phyloP scores from a whole-genome alignment of 83 land plant species.

The Picea abies region DNA sequence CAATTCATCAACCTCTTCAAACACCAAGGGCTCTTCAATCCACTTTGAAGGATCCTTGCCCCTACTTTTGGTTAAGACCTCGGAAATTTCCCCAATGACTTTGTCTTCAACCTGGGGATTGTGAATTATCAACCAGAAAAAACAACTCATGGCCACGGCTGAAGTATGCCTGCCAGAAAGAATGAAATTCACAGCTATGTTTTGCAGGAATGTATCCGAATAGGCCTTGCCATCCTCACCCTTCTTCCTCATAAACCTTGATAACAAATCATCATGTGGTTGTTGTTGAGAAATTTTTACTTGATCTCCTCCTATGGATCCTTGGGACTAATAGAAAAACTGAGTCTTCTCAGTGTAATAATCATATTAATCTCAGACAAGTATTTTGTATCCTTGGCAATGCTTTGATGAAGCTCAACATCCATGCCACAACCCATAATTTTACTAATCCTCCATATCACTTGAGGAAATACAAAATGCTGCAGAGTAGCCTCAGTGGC shows the following conservation, averaged over 20 bases:
- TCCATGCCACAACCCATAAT: constrained; percentile 45
- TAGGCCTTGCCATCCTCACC: constrained; percentile 45
- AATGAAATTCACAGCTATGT: constrained; percentile 66
- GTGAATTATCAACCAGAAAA: constrained; percentile 61
- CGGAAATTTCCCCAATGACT: not conserved
- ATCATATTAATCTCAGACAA: constrained; percentile 12
- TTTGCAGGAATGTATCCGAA: constrained; percentile 38
- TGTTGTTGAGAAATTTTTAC: too few species aligned
- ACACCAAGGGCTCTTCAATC: constrained; percentile 34
- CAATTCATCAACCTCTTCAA: constrained; percentile 47
- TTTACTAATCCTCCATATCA: constrained; percentile 13
- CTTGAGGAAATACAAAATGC: not conserved
- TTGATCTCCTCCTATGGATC: constrained; percentile 5
- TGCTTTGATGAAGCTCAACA: constrained; percentile 29
- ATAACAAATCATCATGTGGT: constrained; percentile 52
- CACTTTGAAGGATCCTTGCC: constrained; percentile 1
- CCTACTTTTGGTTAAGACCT: not conserved
- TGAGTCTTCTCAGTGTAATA: constrained; percentile 6
- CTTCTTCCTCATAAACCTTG: constrained; percentile 58
- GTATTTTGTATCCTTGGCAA: constrained; percentile 41
- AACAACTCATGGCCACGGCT: constrained; percentile 75
- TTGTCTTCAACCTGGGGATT: not conserved
- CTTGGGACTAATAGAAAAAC: not conserved
- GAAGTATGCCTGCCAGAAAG: constrained; percentile 86
- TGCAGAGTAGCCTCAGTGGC: constrained; percentile 24